phyloP scores from a whole-genome alignment of 2,329 filamentous ascomycete genomes.

The Talaromyces atroroseus region DNA sequence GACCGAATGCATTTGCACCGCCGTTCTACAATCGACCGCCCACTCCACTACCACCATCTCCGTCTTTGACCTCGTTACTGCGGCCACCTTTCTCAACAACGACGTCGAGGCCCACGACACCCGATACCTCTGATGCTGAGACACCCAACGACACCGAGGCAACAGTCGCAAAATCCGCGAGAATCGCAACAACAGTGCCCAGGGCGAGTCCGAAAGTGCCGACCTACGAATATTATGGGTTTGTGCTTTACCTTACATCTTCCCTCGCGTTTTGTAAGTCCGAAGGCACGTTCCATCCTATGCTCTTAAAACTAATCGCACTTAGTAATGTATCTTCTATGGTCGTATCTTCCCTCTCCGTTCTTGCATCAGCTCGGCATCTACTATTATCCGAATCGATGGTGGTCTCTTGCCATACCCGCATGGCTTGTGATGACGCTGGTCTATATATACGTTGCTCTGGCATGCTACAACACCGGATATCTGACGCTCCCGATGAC shows the following conservation, averaged over 20 bases:
- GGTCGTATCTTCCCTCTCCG: constrained; percentile 87
- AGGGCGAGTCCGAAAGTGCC: constrained; percentile 87
- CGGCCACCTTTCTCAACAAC: constrained; percentile 60
- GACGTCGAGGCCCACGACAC: constrained; percentile 85
- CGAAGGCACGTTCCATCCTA: constrained; percentile 20
- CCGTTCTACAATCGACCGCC: constrained; percentile 98
- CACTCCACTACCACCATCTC: constrained; percentile 85
- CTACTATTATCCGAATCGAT: constrained; percentile 93
- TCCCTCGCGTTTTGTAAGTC: constrained; percentile 69
- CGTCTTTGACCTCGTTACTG: constrained; percentile 84
- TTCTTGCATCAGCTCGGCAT: constrained; percentile 91
- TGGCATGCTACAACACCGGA: constrained; percentile 85
- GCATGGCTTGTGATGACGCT: constrained; percentile 83
- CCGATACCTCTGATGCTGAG: constrained; percentile 86
- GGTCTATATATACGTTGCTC: constrained; percentile 88
- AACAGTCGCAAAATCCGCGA: constrained; percentile 56
- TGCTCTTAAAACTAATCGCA: constrained; percentile 41
- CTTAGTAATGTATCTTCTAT: constrained; percentile 60
- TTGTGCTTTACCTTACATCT: constrained; percentile 89
- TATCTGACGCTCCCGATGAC: constrained; percentile 76
- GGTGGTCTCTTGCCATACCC: constrained; percentile 93
- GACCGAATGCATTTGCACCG: constrained; percentile 56
- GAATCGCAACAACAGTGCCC: constrained; percentile 61
- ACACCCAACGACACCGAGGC: constrained; percentile 55
- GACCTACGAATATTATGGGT: constrained; percentile 99